phyloP scores from a whole-genome alignment of 1,284 basidiomycete species.

The Sporisorium iseilematis-ciliati region DNA sequence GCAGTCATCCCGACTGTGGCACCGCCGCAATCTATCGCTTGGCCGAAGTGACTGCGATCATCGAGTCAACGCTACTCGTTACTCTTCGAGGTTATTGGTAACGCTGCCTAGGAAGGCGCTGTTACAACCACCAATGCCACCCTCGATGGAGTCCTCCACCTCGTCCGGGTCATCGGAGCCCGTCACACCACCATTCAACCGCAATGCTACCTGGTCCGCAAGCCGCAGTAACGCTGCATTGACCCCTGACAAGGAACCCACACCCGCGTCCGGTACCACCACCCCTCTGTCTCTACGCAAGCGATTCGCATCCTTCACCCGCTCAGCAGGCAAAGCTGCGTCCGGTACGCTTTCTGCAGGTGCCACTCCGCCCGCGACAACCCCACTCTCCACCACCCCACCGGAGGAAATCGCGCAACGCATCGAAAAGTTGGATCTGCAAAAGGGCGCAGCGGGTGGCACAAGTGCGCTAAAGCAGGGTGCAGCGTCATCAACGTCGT shows the following conservation, averaged over 20 bases:
- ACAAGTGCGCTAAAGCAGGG: background rate
- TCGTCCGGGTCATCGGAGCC: conserved; percentile 32
- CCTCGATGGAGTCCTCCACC: conserved; percentile 31
- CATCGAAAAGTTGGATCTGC: conserved; percentile 25
- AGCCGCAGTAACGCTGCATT: conserved; percentile 7
- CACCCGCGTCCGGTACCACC: background rate
- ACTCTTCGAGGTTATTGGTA: background rate
- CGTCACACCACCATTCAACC: conserved; percentile 36
- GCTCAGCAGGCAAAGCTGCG: conserved; percentile 31
- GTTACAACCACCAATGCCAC: conserved; percentile 27
- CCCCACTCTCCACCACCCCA: conserved; percentile 13
- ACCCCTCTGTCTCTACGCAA: conserved; percentile 25
- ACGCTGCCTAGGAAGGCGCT: background rate
- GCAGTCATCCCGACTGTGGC: background rate
- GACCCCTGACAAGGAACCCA: conserved; percentile 19
- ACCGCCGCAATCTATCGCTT: background rate
- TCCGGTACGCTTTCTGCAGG: conserved; percentile 14
- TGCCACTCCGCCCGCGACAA: conserved; percentile 7
- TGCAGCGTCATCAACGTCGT: conserved; percentile 8
- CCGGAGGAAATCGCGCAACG: conserved; percentile 13
- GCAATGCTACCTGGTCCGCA: conserved; percentile 34
- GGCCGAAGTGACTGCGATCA: background rate
- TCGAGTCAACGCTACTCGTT: background rate
- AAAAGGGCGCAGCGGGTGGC: conserved; percentile 9
- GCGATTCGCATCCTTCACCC: conserved; percentile 38